Evolutionary conservation across 176 grass and related monocot genomes (phyloP).

Genomic region (Rhipidocladum racemiflorum): DNA sequence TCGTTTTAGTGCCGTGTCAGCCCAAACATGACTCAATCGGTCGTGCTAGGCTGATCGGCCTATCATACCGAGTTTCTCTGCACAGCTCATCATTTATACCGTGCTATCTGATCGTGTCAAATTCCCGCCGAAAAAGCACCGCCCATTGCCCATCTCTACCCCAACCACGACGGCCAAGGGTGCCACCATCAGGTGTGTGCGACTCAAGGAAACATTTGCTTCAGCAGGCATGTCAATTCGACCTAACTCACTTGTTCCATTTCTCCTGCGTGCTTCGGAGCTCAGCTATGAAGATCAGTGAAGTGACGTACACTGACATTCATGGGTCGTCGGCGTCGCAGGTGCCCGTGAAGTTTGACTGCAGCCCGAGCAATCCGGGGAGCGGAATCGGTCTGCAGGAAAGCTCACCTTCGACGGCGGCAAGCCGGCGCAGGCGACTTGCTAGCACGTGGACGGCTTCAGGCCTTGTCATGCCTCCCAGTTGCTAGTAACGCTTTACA

Average conservation of each 20-base stretch:
- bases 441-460: constrained; percentile 47
- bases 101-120: no score
- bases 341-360: constrained; percentile 59
- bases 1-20: no score
- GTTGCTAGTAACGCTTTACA: background rate
- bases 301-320: constrained; percentile 50
- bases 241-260: no score
- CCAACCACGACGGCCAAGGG: constrained; percentile 24
- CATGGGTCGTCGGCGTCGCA: constrained; percentile 51
- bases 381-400: constrained; percentile 49
- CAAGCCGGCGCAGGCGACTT: constrained; percentile 33
- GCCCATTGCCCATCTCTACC: no score
- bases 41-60: no score
- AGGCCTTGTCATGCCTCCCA: constrained; percentile 50
- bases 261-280: background rate
- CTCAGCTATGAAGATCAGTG: constrained; percentile 62
- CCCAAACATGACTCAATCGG: no score
- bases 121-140: no score
- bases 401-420: constrained; percentile 47
- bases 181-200: constrained; percentile 50
- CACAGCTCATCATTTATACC: no score
- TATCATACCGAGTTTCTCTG: no score
- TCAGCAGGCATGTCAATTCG: no score
- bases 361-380: constrained; percentile 67
- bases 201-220: background rate